Base-by-base conservation (phyloP, 2,329 filamentous ascomycete genomes). In the Penicillium sp. region DNA sequence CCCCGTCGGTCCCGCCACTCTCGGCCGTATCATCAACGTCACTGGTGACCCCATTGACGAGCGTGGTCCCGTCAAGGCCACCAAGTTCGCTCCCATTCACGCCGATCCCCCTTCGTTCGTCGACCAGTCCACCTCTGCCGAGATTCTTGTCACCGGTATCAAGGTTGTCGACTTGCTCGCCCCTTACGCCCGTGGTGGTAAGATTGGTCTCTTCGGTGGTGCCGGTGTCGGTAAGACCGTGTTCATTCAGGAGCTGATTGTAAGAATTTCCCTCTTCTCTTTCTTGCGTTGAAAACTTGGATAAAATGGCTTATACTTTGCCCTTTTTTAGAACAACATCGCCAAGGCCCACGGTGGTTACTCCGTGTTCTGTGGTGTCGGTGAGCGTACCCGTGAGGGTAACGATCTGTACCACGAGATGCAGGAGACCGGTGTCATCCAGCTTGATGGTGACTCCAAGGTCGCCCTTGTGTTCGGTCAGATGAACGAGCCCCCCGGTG, bases 351-450 rank as follows among this genome's bases (percentile, higher is more conserved):
- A 99, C 86, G 94, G 94, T 96, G 94, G 94, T 96, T 99, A 96
- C 90, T 99, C 94, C 70, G 94, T 99, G 79, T 99, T 99, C 89
- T 96, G 92, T 78, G 94, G 94, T 93, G 94, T 99, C 82, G 94
- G 94, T 80, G 94, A 99, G 89, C 93, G 94, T 86, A 99, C 94
- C 78, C 94, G 94, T 91, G 94, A 99, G 89, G 94, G 94, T 87
- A 99, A 99, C 88, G 94, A 99, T 89, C 82, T 99, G 86, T 99
- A 99, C 89, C 93, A 99, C 84, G 94, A 99, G 88, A 99, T 99
- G 94, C 94, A 97, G 86, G 93, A 99, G 85, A 99, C 94, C 71
- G 91, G 90, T 77, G 94, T 99, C 86, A 99, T 99, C 82, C 88
- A 99, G 82, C 91, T 99, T 69, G 94, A 99, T 68, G 94, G 94